Percentiles rank a stretch among this genome's conserved stretches.
These are phyloP conservation scores for Capronia coronata DNA, from an alignment of 2,329 filamentous ascomycete genomes.

Conservation along the genomic window DNA sequence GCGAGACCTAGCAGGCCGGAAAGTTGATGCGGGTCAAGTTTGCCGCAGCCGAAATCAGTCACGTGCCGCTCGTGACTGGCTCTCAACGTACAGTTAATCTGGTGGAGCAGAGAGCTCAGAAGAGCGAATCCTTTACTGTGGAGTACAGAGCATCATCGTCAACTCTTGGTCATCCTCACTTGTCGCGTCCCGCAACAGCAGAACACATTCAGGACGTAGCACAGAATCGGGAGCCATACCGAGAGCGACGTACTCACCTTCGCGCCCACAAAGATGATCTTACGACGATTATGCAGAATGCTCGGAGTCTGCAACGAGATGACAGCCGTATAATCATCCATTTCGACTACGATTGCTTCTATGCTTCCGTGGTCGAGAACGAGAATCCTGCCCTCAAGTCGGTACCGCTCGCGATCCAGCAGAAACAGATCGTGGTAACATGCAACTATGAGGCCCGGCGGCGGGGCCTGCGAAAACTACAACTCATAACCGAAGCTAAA, in stretches of 20 bases:
- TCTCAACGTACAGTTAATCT: too few species aligned
- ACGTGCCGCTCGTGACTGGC: too few species aligned
- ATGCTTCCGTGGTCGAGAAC: slow-evolving; percentile 82
- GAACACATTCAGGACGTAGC: too few species aligned
- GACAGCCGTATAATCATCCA: slow-evolving; percentile 69
- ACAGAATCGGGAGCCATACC: too few species aligned
- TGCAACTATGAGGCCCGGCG: slow-evolving; percentile 88
- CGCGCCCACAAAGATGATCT: slow-evolving; percentile 19
- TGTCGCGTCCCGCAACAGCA: too few species aligned
- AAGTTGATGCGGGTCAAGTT: too few species aligned
- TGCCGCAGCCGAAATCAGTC: too few species aligned
- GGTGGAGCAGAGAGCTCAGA: too few species aligned
- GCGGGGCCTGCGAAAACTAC: slow-evolving; percentile 63
- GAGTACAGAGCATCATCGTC: too few species aligned
- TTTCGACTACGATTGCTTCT: slow-evolving; percentile 74
- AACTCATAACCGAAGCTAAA: slow-evolving; percentile 75
- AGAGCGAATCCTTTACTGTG: too few species aligned
- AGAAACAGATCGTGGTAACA: slow-evolving; percentile 87
- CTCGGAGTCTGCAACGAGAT: slow-evolving; percentile 41
- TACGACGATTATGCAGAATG: slow-evolving; percentile 28
- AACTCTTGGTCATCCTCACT: too few species aligned
- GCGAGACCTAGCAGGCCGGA: background rate
- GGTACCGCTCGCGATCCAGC: slow-evolving; percentile 74
- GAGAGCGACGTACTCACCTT: too few species aligned
- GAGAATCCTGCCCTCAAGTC: slow-evolving; percentile 66